These are phyloP conservation scores for Neurospora sp. DNA, from an alignment of 2,329 filamentous ascomycete species.

Conservation along the genomic window DNA sequence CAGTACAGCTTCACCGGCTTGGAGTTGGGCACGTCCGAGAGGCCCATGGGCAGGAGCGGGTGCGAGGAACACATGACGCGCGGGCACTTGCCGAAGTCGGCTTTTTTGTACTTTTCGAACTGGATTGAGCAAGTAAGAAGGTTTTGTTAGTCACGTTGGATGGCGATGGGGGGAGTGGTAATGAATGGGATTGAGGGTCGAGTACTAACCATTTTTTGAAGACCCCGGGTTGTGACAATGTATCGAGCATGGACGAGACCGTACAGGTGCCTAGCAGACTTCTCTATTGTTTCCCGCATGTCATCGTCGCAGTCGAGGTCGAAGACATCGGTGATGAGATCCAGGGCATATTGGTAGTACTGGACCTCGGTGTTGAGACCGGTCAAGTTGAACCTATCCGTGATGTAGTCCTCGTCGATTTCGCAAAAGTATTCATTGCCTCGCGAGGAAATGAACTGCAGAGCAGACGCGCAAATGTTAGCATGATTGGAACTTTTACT, in stretches of 20 bases:
- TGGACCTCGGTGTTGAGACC: constrained; percentile 95
- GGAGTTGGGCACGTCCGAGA: constrained; percentile 77
- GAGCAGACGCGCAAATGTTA: constrained; percentile 8
- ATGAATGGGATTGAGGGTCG: background rate
- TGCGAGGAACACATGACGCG: constrained; percentile 92
- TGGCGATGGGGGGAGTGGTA: background rate
- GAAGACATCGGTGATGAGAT: constrained; percentile 96
- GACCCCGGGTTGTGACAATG: constrained; percentile 86
- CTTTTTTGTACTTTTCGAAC: constrained; percentile 98
- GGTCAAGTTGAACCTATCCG: constrained; percentile 95
- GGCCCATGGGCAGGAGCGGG: constrained; percentile 87
- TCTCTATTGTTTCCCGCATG: constrained; percentile 96
- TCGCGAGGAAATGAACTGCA: constrained; percentile 89
- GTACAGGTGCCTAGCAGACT: constrained; percentile 90
- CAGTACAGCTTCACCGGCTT: constrained; percentile 97
- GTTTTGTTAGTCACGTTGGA: background rate
- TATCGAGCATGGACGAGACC: constrained; percentile 93
- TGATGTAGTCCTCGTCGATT: constrained; percentile 97
- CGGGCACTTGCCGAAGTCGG: constrained; percentile 95
- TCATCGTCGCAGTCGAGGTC: constrained; percentile 98
- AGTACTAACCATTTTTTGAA: constrained; percentile 82
- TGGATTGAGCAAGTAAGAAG: constrained; percentile 26
- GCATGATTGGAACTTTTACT: constrained; percentile 9
- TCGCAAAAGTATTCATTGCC: constrained; percentile 99
- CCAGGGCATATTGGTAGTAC: constrained; percentile 97